A percentile compares a stretch with the other conserved stretches of the same genome.
Evolutionary conservation across 768 basidiomycete species (phyloP).

Genomic region (Calocybe gangraenosa): DNA sequence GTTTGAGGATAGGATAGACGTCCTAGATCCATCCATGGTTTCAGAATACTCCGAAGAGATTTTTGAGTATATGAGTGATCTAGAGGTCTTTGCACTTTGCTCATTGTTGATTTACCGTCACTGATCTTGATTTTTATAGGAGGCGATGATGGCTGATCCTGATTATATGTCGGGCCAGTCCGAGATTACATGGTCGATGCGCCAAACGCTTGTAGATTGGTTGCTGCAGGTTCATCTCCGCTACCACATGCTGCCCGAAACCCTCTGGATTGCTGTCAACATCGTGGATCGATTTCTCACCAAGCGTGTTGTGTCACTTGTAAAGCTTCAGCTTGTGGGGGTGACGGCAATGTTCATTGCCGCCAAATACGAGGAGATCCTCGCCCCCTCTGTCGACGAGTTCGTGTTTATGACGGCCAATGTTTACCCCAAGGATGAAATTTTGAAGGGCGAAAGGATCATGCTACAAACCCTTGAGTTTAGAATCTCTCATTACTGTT

Average conservation of each 20-base stretch:
- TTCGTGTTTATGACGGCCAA: conserved; percentile 98
- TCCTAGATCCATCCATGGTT: conserved; percentile 90
- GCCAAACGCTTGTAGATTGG: conserved; percentile 97
- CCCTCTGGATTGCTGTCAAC: conserved; percentile 98
- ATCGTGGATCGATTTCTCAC: conserved; percentile 92
- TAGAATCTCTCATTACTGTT: conserved; percentile 94
- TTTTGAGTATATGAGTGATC: conserved; percentile 90
- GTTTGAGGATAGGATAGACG: conserved; percentile 63
- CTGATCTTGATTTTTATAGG: conserved; percentile 40
- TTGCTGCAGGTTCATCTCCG: conserved; percentile 94
- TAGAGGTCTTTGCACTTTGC: conserved; percentile 62
- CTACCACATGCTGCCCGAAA: conserved; percentile 99
- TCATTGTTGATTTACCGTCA: not conserved
- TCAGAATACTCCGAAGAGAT: conserved; percentile 99
- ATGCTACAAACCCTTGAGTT: conserved; percentile 95
- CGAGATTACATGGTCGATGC: conserved; percentile 93
- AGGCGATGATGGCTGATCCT: conserved; percentile 83
- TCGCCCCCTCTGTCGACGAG: conserved; percentile 96
- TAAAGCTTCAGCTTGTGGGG: conserved; percentile 94
- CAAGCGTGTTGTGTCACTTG: conserved; percentile 79
- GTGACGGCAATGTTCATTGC: conserved; percentile 99
- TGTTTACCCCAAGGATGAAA: conserved; percentile 91
- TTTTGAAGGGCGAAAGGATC: conserved; percentile 96
- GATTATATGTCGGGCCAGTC: conserved; percentile 93
- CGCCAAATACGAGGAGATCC: conserved; percentile 98